These are phyloP conservation scores for Penicillium hesseltinei DNA, from an alignment of 2,329 filamentous ascomycete species.

Conservation along the genomic window DNA sequence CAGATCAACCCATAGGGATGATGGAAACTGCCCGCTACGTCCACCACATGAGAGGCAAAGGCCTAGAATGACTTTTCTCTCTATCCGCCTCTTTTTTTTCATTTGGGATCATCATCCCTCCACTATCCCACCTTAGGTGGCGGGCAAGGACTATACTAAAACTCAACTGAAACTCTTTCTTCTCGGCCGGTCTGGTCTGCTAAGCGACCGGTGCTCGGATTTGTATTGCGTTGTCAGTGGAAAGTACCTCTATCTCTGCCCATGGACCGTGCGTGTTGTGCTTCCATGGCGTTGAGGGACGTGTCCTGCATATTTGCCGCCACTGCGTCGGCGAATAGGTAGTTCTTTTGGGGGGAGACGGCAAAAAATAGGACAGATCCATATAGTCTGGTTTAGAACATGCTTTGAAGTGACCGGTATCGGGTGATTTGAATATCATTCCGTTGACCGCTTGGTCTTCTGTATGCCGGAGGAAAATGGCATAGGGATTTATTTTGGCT, in stretches of 20 bases:
- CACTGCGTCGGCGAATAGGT: conserved; percentile 2
- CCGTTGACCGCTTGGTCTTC: neutral
- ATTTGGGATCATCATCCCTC: neutral
- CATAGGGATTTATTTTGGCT: neutral
- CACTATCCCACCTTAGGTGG: neutral
- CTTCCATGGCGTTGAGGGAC: conserved; percentile 8
- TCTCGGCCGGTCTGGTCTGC: neutral
- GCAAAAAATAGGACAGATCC: conserved; percentile 1
- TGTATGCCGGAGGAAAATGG: neutral
- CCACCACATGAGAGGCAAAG: conserved; percentile 9
- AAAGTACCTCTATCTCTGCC: conserved; percentile 11
- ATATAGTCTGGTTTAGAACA: conserved; percentile 1
- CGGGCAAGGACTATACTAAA: neutral
- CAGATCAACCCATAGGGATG: neutral
- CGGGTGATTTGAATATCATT: neutral
- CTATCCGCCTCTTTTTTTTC: neutral
- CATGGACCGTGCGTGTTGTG: neutral
- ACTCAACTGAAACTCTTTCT: conserved; percentile 5
- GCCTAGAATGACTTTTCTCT: neutral
- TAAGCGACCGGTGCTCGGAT: conserved; percentile 5
- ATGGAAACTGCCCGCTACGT: neutral
- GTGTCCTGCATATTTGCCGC: conserved; percentile 22
- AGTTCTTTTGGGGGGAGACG: neutral
- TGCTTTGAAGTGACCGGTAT: neutral
- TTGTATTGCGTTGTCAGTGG: conserved; percentile 16